Base-by-base conservation (phyloP, 257 asterid species). In the Solanum habrochaites region DNA sequence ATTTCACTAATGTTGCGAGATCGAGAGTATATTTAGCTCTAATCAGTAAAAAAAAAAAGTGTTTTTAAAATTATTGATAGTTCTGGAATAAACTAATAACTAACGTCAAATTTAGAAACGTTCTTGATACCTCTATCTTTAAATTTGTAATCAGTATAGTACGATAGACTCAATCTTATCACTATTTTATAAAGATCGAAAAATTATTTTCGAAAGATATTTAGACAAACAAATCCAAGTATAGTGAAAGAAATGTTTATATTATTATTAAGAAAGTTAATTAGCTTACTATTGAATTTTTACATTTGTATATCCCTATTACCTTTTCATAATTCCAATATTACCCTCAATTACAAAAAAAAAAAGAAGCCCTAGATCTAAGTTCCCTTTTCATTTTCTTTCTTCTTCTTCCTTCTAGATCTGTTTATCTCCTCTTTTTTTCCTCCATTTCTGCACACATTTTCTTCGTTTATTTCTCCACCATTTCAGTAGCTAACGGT, bases 101-200 rank as follows among this genome's bases (percentile, higher is more conserved):
- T 14, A 14, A 0, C 3, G 0, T 5, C 6, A 37, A 35, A 35
- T 35, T 35, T 35, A 35, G 2, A 1, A 2, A 0, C 5, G 1
- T 5, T 49, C 16, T 49, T 47, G 8, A 47, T 14, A 49, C 3
- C 15, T 15, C 9, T 52, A 6, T 52, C 4, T 52, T 16, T 52
- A 52, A 16, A 52, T 52, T 3, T 16, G 10, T 2, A 1, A 0
- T 52, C 1, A 52, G 16, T 18, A 16, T 2, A 0, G 0, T 18
- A 32, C 35, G 5, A 32, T 32, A 32, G 5, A 32, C 35, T 32
- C 35, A 52, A 52, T 6, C 23, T 52, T 52, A 52, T 2, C 23
- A 0, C 9, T 52, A 16, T 52, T 16, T 52, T 6, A 6, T 49
- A 6, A 5, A 16, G 6, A 3, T 16, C 5, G 3, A 49, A 15